Conservation (phyloP, 768 basidiomycete genomes). For the Phanerodontia chrysosporium region DNA sequence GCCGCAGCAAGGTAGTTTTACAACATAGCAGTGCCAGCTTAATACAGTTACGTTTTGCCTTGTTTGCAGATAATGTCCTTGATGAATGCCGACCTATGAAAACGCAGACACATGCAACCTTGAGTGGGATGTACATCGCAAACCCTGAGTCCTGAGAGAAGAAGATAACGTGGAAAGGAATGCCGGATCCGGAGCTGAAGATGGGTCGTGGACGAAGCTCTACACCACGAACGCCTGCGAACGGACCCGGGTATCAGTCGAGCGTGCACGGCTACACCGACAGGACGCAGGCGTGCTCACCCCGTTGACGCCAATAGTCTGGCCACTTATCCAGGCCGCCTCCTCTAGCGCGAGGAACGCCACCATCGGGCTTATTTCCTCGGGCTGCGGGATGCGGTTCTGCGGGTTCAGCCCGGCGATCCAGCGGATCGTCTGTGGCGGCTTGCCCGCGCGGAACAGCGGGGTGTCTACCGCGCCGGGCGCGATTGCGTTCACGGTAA, state of each 20-base stretch:
- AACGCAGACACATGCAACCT: not conserved
- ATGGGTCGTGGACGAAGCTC: not conserved
- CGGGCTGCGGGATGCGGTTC: slow-evolving; percentile 42
- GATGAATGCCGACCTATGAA: not conserved
- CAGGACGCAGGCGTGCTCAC: slow-evolving; percentile 29
- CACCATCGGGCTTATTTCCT: slow-evolving; percentile 52
- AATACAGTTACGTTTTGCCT: not conserved
- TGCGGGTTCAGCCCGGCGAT: slow-evolving; percentile 44
- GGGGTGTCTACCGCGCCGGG: slow-evolving; percentile 54
- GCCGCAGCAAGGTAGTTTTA: not conserved
- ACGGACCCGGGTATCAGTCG: not conserved
- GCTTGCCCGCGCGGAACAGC: slow-evolving; percentile 52
- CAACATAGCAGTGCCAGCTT: not conserved
- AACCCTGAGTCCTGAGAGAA: not conserved
- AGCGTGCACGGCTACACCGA: not conserved
- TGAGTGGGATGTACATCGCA: not conserved
- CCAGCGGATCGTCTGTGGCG: slow-evolving; percentile 39
- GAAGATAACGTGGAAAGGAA: not conserved
- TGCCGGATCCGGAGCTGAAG: not conserved
- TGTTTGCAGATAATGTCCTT: not conserved
- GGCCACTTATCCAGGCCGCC: slow-evolving; percentile 54
- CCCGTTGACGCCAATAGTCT: slow-evolving; percentile 54
- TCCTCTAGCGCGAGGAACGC: slow-evolving; percentile 50
- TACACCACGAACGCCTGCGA: slow-evolving; percentile 11
- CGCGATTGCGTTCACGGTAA: slow-evolving; percentile 56